These are phyloP conservation scores for Theileria orientalis DNA, from an alignment of 169 alveolate species.

Conservation along the genomic window DNA sequence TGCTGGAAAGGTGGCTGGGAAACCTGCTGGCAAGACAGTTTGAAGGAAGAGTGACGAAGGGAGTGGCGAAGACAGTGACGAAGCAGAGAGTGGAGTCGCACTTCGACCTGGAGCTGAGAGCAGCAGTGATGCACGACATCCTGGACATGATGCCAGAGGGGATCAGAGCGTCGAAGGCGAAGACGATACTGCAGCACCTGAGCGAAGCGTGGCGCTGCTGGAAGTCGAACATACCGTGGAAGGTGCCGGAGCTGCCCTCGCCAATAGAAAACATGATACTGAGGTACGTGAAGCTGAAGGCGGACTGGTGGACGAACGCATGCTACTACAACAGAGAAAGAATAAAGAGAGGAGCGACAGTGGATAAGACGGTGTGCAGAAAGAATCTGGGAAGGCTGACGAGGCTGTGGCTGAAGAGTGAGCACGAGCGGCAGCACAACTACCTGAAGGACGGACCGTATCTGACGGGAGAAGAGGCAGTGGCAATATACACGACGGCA, in stretches of 20 bases:
- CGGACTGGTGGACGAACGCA: slow-evolving; percentile 99
- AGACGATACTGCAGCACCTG: slow-evolving; percentile 97
- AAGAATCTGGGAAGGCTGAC: slow-evolving; percentile 99
- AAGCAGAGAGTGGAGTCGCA: slow-evolving; percentile 99
- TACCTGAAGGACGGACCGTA: slow-evolving; percentile 99
- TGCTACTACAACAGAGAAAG: slow-evolving; percentile 99
- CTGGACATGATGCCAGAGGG: slow-evolving; percentile 99
- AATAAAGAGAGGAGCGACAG: slow-evolving; percentile 99
- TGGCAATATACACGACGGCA: slow-evolving; percentile 98
- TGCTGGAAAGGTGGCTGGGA: slow-evolving; percentile 99
- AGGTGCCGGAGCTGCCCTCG: slow-evolving; percentile 99
- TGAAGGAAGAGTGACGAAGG: slow-evolving; percentile 98
- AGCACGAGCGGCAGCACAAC: slow-evolving; percentile 98
- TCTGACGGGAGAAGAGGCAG: slow-evolving; percentile 98
- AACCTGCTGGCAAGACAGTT: slow-evolving; percentile 97
- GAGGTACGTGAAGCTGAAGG: slow-evolving; percentile 96
- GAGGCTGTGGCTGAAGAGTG: slow-evolving; percentile 97
- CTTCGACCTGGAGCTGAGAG: slow-evolving; percentile 98
- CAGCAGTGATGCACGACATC: slow-evolving; percentile 99
- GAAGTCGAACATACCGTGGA: slow-evolving; percentile 99
- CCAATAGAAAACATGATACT: slow-evolving; percentile 98
- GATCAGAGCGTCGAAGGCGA: slow-evolving; percentile 95
- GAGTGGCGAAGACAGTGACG: slow-evolving; percentile 98
- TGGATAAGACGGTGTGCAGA: slow-evolving; percentile 99
- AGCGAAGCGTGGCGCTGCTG: slow-evolving; percentile 99